Conservation (phyloP, 805 yeast genomes). For the Candida suzukii region DNA sequence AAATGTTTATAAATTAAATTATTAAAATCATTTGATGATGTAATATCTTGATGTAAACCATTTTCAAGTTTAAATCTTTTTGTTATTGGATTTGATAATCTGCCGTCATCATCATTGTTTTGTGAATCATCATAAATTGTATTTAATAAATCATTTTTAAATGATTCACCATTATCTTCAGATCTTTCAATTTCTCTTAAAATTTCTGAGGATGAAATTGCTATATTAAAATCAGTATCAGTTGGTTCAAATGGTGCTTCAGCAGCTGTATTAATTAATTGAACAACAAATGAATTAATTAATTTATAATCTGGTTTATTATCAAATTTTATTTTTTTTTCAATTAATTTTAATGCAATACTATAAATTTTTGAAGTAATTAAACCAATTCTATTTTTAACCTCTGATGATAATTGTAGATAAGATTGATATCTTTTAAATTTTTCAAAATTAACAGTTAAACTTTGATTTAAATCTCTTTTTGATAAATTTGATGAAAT, state of each 20-base stretch:
- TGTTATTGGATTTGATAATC: background rate
- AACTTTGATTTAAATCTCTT: slow-evolving; percentile 26
- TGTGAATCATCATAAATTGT: background rate
- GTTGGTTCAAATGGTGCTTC: background rate
- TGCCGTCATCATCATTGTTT: slow-evolving; percentile 11
- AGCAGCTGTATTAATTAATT: slow-evolving; percentile 1
- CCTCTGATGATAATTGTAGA: slow-evolving; percentile 53
- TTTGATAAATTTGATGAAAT: slow-evolving; percentile 1
- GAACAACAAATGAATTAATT: background rate
- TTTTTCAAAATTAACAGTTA: slow-evolving; percentile 58
- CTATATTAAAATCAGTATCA: background rate
- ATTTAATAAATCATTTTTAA: background rate
- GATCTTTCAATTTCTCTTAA: background rate
- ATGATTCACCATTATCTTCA: background rate
- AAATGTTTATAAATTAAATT: slow-evolving; percentile 42
- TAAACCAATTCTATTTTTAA: slow-evolving; percentile 62
- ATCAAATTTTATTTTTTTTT: slow-evolving; percentile 23
- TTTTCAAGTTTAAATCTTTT: slow-evolving; percentile 1
- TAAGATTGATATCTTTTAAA: slow-evolving; percentile 64
- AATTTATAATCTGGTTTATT: background rate
- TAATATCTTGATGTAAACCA: background rate
- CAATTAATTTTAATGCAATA: slow-evolving; percentile 49
- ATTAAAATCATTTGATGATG: background rate
- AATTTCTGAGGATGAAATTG: background rate
- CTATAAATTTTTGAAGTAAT: slow-evolving; percentile 60